phyloP scores from a whole-genome alignment of 2,329 filamentous ascomycete genomes.

The Dactylonectria macrodidyma region DNA sequence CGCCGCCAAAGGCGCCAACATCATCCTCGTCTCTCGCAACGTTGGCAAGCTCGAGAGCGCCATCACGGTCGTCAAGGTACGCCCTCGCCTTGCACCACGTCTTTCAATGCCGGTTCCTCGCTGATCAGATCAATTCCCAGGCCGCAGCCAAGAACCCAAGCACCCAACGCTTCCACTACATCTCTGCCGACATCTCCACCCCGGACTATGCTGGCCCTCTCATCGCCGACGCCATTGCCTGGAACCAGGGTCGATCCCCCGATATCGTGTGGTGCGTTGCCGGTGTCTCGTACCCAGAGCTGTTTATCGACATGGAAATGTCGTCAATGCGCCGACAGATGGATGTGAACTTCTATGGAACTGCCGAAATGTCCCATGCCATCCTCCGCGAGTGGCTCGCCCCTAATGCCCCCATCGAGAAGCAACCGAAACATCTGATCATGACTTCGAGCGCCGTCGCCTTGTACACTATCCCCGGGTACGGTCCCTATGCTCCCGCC shows the following conservation, averaged over 20 bases:
- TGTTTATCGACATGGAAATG: conserved; percentile 83
- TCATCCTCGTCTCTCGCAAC: conserved; percentile 88
- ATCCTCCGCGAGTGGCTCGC: conserved; percentile 82
- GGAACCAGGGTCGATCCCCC: conserved; percentile 82
- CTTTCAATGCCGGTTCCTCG: background rate
- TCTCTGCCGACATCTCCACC: conserved; percentile 85
- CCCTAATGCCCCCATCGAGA: conserved; percentile 59
- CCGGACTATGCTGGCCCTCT: conserved; percentile 79
- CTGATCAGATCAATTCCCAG: conserved; percentile 55
- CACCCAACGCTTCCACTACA: conserved; percentile 85
- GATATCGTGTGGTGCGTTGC: conserved; percentile 95
- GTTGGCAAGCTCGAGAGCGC: conserved; percentile 80
- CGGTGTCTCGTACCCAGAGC: conserved; percentile 79
- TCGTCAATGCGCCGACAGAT: conserved; percentile 81
- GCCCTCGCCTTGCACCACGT: conserved; percentile 27
- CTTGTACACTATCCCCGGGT: conserved; percentile 85
- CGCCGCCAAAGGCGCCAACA: conserved; percentile 85
- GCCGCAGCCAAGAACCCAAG: conserved; percentile 74
- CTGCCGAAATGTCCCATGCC: conserved; percentile 87
- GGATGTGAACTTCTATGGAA: conserved; percentile 93
- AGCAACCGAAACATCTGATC: conserved; percentile 81
- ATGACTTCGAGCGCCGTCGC: conserved; percentile 86
- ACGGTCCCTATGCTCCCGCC: conserved; percentile 84
- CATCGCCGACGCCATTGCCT: conserved; percentile 79
- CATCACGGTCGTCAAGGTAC: conserved; percentile 75